These are phyloP conservation scores for Didymellaceae sp. DNA, from an alignment of 2,329 filamentous ascomycete species.

Conservation along the genomic window DNA sequence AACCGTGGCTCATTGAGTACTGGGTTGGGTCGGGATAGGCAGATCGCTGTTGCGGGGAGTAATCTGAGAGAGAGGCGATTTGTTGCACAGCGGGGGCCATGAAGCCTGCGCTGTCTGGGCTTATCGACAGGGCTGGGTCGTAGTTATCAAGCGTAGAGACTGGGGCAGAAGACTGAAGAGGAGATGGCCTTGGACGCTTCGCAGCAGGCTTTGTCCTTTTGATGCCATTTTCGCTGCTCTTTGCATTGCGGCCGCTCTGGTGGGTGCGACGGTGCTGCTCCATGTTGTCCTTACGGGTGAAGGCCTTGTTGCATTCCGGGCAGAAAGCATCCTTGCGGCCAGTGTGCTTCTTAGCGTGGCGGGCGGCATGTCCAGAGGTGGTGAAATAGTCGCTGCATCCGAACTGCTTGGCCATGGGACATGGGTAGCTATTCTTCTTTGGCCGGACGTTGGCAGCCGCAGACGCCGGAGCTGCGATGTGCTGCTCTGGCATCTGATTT, in stretches of 20 bases:
- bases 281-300: constrained; percentile 86
- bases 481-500: constrained; percentile 17
- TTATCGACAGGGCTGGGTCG: constrained; percentile 37
- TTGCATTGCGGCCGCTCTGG: constrained; percentile 59
- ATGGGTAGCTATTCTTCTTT: constrained; percentile 74
- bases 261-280: constrained; percentile 83
- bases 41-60: constrained; percentile 25
- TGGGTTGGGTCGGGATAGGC: constrained; percentile 41
- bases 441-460: constrained; percentile 50
- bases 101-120: constrained; percentile 35
- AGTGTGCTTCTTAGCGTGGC: constrained; percentile 84
- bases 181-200: constrained; percentile 43
- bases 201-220: constrained; percentile 47
- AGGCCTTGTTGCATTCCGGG: constrained; percentile 76
- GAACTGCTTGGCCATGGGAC: constrained; percentile 73
- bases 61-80: constrained; percentile 32
- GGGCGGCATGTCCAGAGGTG: constrained; percentile 83
- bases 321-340: constrained; percentile 78
- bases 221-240: constrained; percentile 42
- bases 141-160: constrained; percentile 32
- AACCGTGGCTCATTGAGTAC: constrained; percentile 33
- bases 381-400: constrained; percentile 82
- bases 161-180: constrained; percentile 35
- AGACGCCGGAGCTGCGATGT: constrained; percentile 48
- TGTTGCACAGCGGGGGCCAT: constrained; percentile 40